Evolutionary conservation across 1,139 yeast species (phyloP), one percentile per base, ranked within the genome.

Genomic region (Candida sojae): DNA sequence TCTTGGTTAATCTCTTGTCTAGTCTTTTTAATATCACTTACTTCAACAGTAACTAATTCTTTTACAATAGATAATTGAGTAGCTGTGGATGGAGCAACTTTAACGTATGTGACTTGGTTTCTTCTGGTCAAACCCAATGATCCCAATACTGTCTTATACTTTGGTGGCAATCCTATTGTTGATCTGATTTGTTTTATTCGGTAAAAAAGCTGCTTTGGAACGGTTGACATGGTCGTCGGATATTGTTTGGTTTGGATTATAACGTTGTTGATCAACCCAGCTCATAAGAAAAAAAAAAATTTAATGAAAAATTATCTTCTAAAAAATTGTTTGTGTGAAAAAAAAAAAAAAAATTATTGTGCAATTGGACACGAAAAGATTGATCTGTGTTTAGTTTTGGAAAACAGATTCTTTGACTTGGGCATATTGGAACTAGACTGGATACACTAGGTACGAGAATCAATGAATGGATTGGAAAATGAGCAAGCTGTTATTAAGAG

Each of bases 31-130:
- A 75, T 69, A 42, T 84, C 84, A 7, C 87, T 85, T 39, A 91
- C 73, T 57, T 91, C 95, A 30, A 93, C 95, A 49, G 80, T 80
- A n/a, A 93, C 93, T 49, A 93, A 74, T 66, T 93, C 98, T 67
- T 93, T 93, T 48, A 93, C 89, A 51, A 80, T 76, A 44, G 90
- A 82, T 51, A 93, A 78, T 71, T 86, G 85, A 63, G 96, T 96
- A 6, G 98, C 97, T 49, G 87, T 80, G 36, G 86, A 80, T 21
- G 95, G 91, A 25, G 86, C 78, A 9, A 89, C 91, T 44, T 73
- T 72, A 59, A 85, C 91, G 69, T 86, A 92, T 5, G 84, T 85
- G 1, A 85, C 80, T 42, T 86, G 84, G 48, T 91, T 88, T 59
- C 95, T 82, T 61, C 79, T 84, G 48, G 76, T 79, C 50, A 93